Evolutionary conservation across 352 stramenopile species (phyloP).

Genomic region (Phytophthora megakarya): DNA sequence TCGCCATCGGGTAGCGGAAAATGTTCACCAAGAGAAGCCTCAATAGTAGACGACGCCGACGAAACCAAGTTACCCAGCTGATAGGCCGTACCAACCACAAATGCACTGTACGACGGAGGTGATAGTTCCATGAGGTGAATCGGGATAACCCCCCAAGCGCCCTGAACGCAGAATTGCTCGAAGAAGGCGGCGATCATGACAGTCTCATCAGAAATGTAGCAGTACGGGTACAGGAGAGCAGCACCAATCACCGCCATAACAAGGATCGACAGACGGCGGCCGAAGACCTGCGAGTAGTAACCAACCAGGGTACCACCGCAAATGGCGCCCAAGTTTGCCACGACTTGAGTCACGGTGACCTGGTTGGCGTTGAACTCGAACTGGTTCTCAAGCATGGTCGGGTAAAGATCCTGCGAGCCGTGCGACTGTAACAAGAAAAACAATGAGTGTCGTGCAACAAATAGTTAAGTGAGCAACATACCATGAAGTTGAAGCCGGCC

Average conservation of each 20-base stretch:
- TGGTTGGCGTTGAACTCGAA: conserved; percentile 49
- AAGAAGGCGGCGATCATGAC: conserved; percentile 56
- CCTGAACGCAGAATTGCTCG: conserved; percentile 46
- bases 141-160: conserved; percentile 53
- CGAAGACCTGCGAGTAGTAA: conserved; percentile 63
- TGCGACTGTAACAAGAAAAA: conserved; percentile 33
- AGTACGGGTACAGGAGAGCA: conserved; percentile 56
- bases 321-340: conserved; percentile 58
- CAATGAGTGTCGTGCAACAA: background rate
- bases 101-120: conserved; percentile 52
- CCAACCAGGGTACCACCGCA: conserved; percentile 49
- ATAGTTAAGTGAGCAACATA: conserved; percentile 13
- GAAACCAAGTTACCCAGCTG: conserved; percentile 65
- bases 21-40: conserved; percentile 47
- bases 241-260: conserved; percentile 38
- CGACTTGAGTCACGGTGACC: conserved; percentile 52
- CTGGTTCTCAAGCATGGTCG: conserved; percentile 58
- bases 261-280: conserved; percentile 51
- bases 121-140: conserved; percentile 59
- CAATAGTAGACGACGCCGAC: conserved; percentile 56
- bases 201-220: conserved; percentile 33
- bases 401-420: conserved; percentile 57
- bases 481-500: conserved; percentile 56
- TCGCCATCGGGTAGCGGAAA: conserved; percentile 44
- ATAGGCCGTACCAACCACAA: conserved; percentile 55